phyloP scores from a whole-genome alignment of 495 filamentous ascomycete species.

The Polyplosphaeria fusca region DNA sequence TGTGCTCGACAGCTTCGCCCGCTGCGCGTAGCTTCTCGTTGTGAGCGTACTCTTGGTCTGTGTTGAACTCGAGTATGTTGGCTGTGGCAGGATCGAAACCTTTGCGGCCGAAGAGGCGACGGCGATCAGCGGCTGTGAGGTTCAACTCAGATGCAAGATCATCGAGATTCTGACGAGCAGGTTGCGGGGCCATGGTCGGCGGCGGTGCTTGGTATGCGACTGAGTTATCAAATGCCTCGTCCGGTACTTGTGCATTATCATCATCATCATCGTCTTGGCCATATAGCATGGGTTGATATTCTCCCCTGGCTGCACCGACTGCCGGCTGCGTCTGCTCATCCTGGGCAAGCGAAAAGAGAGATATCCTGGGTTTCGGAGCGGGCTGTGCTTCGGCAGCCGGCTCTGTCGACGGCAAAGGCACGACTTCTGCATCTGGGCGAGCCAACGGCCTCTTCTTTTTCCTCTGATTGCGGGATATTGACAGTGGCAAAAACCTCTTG shows the following conservation, averaged over 20 bases:
- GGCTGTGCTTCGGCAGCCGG: constrained; percentile 27
- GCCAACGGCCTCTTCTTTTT: constrained; percentile 55
- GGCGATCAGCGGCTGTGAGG: constrained; percentile 66
- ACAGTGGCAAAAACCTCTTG: constrained; percentile 79
- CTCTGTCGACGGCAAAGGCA: constrained; percentile 1
- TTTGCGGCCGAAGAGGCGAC: constrained; percentile 77
- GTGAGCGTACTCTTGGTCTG: constrained; percentile 74
- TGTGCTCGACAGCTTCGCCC: constrained; percentile 66
- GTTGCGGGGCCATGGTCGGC: neutral
- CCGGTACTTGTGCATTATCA: constrained; percentile 26
- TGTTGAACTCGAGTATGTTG: constrained; percentile 75
- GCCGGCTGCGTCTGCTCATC: constrained; percentile 32
- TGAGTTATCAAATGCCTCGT: neutral
- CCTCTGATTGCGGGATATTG: constrained; percentile 58
- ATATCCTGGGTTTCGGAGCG: constrained; percentile 45
- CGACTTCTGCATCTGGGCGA: neutral
- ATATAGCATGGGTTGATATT: constrained; percentile 41
- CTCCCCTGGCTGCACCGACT: constrained; percentile 35
- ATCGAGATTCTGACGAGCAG: constrained; percentile 55
- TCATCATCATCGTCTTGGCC: constrained; percentile 7
- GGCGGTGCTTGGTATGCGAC: neutral
- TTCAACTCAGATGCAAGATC: constrained; percentile 69
- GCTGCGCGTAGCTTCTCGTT: constrained; percentile 72
- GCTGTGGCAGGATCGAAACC: constrained; percentile 38
- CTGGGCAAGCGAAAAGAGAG: constrained; percentile 58